A percentile compares a stretch with the other conserved stretches of the same genome.
Evolutionary conservation across 805 yeast genomes (phyloP).

Genomic region (Starmerella geochares): DNA sequence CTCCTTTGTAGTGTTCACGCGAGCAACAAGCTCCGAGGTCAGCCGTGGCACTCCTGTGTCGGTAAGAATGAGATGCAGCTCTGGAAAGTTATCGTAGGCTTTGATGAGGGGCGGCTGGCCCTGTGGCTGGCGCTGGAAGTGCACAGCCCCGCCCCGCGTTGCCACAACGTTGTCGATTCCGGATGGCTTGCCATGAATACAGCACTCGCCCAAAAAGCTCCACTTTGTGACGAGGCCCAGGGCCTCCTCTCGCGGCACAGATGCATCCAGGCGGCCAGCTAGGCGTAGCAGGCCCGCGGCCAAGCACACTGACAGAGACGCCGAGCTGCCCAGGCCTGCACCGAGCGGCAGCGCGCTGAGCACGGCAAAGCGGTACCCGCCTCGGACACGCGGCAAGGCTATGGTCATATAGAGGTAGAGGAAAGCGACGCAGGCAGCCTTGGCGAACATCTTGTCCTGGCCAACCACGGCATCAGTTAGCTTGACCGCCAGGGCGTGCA

Average conservation of each 20-base stretch:
- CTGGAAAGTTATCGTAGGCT: slow-evolving; percentile 63
- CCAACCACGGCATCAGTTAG: slow-evolving; percentile 32
- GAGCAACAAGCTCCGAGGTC: slow-evolving; percentile 72
- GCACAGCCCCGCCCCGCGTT: slow-evolving; percentile 89
- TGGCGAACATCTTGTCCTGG: slow-evolving; percentile 45
- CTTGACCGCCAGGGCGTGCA: slow-evolving; percentile 49
- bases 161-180: slow-evolving; percentile 97
- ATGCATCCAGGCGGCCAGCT: slow-evolving; percentile 43
- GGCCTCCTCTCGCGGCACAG: slow-evolving; percentile 24
- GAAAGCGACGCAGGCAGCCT: slow-evolving; percentile 72
- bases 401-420: slow-evolving; percentile 53
- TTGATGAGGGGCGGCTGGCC: slow-evolving; percentile 43
- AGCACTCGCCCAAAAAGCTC: slow-evolving; percentile 89
- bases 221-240: slow-evolving; percentile 56
- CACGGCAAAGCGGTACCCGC: slow-evolving; percentile 49
- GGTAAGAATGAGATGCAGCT: slow-evolving; percentile 61
- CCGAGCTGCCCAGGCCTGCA: slow-evolving; percentile 93
- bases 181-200: slow-evolving; percentile 92
- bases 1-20: slow-evolving; percentile 49
- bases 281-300: slow-evolving; percentile 56
- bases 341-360: slow-evolving; percentile 88
- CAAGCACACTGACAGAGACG: slow-evolving; percentile 75
- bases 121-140: slow-evolving; percentile 51
- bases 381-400: background rate
- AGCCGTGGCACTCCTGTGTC: slow-evolving; percentile 81